Percentiles rank a stretch among this genome's conserved stretches.
Evolutionary conservation across 805 yeast genomes (phyloP).

Genomic region (Metschnikowia corniflorae): DNA sequence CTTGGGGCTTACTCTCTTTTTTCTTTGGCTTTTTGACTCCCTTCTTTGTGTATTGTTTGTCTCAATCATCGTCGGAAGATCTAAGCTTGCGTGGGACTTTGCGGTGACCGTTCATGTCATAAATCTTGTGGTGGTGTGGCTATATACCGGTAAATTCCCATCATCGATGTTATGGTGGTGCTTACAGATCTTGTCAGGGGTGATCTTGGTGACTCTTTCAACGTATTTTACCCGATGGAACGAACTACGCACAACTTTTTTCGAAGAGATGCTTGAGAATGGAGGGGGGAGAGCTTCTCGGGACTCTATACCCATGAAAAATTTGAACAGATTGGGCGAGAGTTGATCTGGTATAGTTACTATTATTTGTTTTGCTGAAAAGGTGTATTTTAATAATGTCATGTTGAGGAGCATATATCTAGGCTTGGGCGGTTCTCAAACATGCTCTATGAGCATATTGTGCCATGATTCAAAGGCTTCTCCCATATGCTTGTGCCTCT

Average conservation of each 20-base stretch:
- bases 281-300: conserved; percentile 3
- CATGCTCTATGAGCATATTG: too few relatives aligned
- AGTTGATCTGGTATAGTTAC: too few relatives aligned
- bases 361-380: too few relatives aligned
- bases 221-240: conserved; percentile 94
- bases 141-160: conserved; percentile 67
- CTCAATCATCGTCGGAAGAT: conserved; percentile 84
- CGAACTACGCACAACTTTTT: conserved; percentile 84
- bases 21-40: conserved; percentile 81
- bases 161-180: conserved; percentile 78
- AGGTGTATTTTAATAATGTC: too few relatives aligned
- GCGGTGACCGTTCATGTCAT: conserved; percentile 89
- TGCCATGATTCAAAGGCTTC: too few relatives aligned
- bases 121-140: conserved; percentile 66
- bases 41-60: conserved; percentile 80
- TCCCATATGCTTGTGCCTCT: too few relatives aligned
- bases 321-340: too few relatives aligned
- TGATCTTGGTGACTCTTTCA: conserved; percentile 71
- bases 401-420: too few relatives aligned
- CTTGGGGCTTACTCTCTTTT: conserved; percentile 69
- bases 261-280: conserved; percentile 71
- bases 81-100: conserved; percentile 94
- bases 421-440: too few relatives aligned
- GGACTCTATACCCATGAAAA: conserved; percentile 2
- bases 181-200: conserved; percentile 64